A percentile compares a stretch with the other conserved stretches of the same genome.
Evolutionary conservation across 2,329 filamentous ascomycete species (phyloP).

Genomic region (Leptographium flavum): DNA sequence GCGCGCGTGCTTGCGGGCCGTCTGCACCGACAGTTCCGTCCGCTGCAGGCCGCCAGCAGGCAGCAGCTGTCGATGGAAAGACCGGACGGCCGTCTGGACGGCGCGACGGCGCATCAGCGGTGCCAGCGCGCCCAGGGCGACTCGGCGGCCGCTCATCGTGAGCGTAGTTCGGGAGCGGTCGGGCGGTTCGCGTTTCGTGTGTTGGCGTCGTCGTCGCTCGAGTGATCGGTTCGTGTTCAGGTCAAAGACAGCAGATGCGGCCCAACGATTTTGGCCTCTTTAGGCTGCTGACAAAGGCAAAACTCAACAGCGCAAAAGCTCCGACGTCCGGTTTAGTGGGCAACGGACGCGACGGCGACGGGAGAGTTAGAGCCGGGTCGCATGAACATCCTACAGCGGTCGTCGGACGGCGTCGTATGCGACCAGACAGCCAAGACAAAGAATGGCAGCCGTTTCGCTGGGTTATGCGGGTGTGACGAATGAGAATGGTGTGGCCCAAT

Average conservation of each 20-base stretch:
- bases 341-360: constrained; percentile 1
- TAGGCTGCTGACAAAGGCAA: neutral
- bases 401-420: neutral
- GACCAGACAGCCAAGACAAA: neutral
- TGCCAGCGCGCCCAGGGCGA: constrained; percentile 54
- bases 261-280: neutral
- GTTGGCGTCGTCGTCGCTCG: no score
- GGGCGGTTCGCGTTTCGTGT: neutral
- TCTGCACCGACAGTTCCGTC: constrained; percentile 43
- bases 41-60: constrained; percentile 56
- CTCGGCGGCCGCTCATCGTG: constrained; percentile 58
- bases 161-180: constrained; percentile 1
- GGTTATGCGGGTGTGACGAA: neutral
- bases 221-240: neutral
- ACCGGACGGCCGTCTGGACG: constrained; percentile 37
- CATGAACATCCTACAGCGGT: neutral
- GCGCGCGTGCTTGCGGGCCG: constrained; percentile 53
- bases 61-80: constrained; percentile 44
- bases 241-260: neutral
- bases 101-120: constrained; percentile 49
- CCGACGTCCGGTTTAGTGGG: neutral
- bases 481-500: neutral
- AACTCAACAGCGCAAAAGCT: no score
- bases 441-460: neutral
- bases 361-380: neutral